Evolutionary conservation across 1,139 yeast species (phyloP).

Genomic region (Saccharomycopsis hybrid): DNA sequence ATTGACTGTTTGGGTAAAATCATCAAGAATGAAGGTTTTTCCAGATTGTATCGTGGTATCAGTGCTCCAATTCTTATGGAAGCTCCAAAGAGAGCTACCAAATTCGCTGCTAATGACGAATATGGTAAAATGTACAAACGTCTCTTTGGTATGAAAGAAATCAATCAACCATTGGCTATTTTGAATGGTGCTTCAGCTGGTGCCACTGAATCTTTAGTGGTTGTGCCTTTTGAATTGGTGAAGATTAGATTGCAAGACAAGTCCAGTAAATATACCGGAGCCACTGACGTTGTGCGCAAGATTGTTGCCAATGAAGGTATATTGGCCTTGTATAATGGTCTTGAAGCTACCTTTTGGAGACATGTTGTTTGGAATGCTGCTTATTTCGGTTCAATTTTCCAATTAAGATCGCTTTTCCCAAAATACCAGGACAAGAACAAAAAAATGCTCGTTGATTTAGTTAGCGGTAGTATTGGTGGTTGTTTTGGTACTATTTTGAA

Average conservation of each 20-base stretch:
- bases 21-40: constrained; percentile 75
- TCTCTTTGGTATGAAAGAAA: constrained; percentile 58
- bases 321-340: constrained; percentile 83
- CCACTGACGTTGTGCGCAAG: constrained; percentile 72
- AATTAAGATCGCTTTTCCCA: constrained; percentile 75
- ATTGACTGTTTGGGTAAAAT: constrained; percentile 78
- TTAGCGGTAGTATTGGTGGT: constrained; percentile 95
- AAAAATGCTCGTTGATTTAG: constrained; percentile 77
- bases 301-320: constrained; percentile 72
- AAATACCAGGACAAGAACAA: constrained; percentile 61
- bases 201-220: constrained; percentile 82
- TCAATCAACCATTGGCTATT: constrained; percentile 79
- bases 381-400: constrained; percentile 91
- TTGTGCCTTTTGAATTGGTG: constrained; percentile 80
- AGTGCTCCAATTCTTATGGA: constrained; percentile 97
- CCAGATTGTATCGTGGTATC: constrained; percentile 85
- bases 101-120: constrained; percentile 96
- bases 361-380: constrained; percentile 98
- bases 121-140: constrained; percentile 84
- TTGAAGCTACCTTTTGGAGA: constrained; percentile 97
- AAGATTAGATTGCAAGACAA: constrained; percentile 70
- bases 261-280: constrained; percentile 75
- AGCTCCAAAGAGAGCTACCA: constrained; percentile 98
- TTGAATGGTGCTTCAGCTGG: constrained; percentile 96
- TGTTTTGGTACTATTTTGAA: constrained; percentile 88